Evolutionary conservation across 257 asterid genomes (phyloP).

Genomic region (Eustoma russellianum): DNA sequence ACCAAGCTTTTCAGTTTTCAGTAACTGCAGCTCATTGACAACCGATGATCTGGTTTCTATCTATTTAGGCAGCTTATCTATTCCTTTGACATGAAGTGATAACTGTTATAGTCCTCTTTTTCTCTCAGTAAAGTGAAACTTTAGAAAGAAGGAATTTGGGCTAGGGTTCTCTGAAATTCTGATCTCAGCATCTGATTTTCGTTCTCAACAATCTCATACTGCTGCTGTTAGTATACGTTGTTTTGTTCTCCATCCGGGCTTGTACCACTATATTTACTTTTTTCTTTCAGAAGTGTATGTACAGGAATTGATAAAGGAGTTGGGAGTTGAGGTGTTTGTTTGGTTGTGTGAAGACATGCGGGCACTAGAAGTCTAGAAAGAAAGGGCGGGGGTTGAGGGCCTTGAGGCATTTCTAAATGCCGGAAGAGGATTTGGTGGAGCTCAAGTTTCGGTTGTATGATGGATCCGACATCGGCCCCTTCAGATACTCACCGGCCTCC

Average conservation of each 20-base stretch:
- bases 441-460: conserved; percentile 83
- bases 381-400: conserved; percentile 3
- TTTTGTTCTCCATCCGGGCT: background rate
- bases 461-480: conserved; percentile 96
- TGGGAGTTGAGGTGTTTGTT: conserved; percentile 1
- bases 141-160: too few relatives aligned
- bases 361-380: background rate
- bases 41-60: background rate
- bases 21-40: background rate
- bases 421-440: conserved; percentile 52
- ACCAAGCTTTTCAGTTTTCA: background rate
- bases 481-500: conserved; percentile 78
- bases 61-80: background rate
- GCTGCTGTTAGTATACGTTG: too few relatives aligned
- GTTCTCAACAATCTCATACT: too few relatives aligned
- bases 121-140: too few relatives aligned
- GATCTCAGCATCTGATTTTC: too few relatives aligned
- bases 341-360: background rate
- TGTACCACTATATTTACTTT: conserved; percentile 4
- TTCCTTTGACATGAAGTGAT: background rate
- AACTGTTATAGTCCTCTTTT: conserved; percentile 11
- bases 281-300: background rate
- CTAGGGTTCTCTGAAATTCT: too few relatives aligned
- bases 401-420: conserved; percentile 27
- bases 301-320: background rate